Evolutionary conservation across 371 early-diverging fungal species (phyloP).

Genomic region (Rhizopus sp.): DNA sequence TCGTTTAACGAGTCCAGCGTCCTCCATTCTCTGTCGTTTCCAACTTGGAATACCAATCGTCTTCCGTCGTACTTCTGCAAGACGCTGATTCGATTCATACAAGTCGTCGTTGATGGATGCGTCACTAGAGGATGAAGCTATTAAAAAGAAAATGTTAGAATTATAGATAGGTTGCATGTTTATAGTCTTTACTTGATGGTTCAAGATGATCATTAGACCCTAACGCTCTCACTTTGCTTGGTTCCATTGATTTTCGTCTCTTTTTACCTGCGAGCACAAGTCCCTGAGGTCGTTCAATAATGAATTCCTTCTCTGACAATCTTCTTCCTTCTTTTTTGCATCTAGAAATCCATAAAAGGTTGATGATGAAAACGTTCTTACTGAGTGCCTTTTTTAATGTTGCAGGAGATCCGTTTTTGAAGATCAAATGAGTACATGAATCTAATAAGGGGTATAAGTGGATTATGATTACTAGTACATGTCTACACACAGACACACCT

Average conservation of each 20-base stretch:
- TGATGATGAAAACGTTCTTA: slow-evolving; percentile 37
- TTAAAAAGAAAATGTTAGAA: neutral
- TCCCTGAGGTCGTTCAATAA: slow-evolving; percentile 36
- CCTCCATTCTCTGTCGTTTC: slow-evolving; percentile 8
- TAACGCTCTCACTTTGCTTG: slow-evolving; percentile 42
- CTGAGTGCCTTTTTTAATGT: slow-evolving; percentile 41
- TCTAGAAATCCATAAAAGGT: slow-evolving; percentile 42
- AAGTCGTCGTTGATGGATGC: slow-evolving; percentile 5
- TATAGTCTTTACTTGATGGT: slow-evolving; percentile 11
- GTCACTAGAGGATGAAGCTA: slow-evolving; percentile 15
- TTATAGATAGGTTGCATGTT: neutral
- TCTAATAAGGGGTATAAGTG: slow-evolving; percentile 23
- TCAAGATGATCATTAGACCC: slow-evolving; percentile 5
- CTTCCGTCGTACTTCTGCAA: slow-evolving; percentile 12
- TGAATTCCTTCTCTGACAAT: slow-evolving; percentile 38
- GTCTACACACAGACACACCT: slow-evolving; percentile 14
- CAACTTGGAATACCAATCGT: slow-evolving; percentile 15
- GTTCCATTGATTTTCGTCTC: slow-evolving; percentile 51
- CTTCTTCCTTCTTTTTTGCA: slow-evolving; percentile 41
- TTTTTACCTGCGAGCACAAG: slow-evolving; percentile 30
- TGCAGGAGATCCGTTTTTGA: slow-evolving; percentile 49
- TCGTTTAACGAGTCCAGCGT: neutral
- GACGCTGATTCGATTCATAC: slow-evolving; percentile 1
- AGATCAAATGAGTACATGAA: slow-evolving; percentile 47
- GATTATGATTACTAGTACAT: neutral